phyloP scores from a whole-genome alignment of 495 filamentous ascomycete genomes.

The Bombardia bombarda region DNA sequence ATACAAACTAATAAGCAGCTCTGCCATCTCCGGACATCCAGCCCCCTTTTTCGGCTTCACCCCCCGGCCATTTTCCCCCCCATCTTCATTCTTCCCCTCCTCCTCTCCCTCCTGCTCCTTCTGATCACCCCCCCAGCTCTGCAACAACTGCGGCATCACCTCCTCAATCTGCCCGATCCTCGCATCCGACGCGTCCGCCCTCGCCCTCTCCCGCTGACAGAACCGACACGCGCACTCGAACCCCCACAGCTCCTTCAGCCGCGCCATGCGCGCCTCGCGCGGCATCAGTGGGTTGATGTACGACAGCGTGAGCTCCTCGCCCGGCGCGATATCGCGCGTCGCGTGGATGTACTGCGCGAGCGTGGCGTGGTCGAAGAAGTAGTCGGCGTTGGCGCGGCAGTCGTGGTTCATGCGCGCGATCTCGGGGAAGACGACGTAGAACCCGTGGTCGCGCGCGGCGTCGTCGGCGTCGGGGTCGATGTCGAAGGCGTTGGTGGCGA shows the following conservation, averaged over 20 bases:
- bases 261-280: constrained; percentile 16
- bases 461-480: constrained; percentile 19
- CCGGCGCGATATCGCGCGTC: constrained; percentile 23
- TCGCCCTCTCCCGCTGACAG: constrained; percentile 16
- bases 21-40: constrained; percentile 30
- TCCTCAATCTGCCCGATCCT: constrained; percentile 23
- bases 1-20: constrained; percentile 27
- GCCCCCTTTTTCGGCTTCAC: too few species aligned
- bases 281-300: constrained; percentile 31
- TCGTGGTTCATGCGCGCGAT: constrained; percentile 38
- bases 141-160: constrained; percentile 18
- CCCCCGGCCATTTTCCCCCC: too few species aligned
- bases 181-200: constrained; percentile 23
- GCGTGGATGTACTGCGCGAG: constrained; percentile 31
- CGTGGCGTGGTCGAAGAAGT: constrained; percentile 27
- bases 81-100: too few species aligned
- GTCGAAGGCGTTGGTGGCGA: constrained; percentile 28
- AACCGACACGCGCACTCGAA: constrained; percentile 30
- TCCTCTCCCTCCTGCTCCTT: too few species aligned
- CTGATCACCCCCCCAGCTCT: constrained; percentile 17
- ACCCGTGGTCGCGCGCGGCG: constrained; percentile 13
- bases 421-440: constrained; percentile 24
- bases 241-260: constrained; percentile 28
- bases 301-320: constrained; percentile 31
- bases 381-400: constrained; percentile 36